A percentile compares a stretch with the other conserved stretches of the same genome.
These are phyloP conservation scores for Trichosanthes truncata DNA, from an alignment of 306 rosid species.

Conservation along the genomic window DNA sequence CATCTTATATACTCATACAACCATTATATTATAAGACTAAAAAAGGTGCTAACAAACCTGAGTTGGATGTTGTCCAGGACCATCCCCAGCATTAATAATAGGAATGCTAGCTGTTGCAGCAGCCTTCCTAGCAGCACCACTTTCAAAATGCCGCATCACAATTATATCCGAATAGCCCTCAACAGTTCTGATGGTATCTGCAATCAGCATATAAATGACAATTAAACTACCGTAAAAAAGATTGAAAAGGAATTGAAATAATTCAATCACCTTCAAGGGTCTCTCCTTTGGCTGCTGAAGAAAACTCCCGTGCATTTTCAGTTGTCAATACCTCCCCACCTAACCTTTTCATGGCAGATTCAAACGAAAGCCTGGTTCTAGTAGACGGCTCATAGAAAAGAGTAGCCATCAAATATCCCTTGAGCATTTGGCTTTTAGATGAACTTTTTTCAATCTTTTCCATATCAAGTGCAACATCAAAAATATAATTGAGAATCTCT, in stretches of 20 bases:
- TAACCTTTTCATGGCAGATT: constrained; percentile 90
- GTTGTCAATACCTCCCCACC: constrained; percentile 93
- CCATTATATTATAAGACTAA: background rate
- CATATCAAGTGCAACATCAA: constrained; percentile 69
- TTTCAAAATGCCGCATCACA: constrained; percentile 88
- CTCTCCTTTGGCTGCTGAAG: constrained; percentile 90
- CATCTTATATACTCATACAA: background rate
- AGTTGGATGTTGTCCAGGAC: constrained; percentile 93
- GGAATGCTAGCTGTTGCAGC: constrained; percentile 71
- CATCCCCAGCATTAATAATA: constrained; percentile 90
- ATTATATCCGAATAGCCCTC: constrained; percentile 86
- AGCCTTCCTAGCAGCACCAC: constrained; percentile 92
- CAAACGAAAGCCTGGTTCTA: constrained; percentile 84
- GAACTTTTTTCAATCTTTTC: constrained; percentile 67
- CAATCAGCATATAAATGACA: constrained; percentile 11
- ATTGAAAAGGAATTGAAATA: background rate
- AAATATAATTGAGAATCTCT: constrained; percentile 50
- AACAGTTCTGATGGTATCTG: constrained; percentile 83
- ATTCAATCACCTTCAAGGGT: constrained; percentile 65
- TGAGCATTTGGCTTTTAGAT: constrained; percentile 64
- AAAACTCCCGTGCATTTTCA: constrained; percentile 88
- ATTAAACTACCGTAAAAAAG: background rate
- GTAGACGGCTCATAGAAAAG: constrained; percentile 90
- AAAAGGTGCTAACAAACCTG: constrained; percentile 36
- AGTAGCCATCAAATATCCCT: constrained; percentile 89